Base-by-base conservation (phyloP, 805 yeast genomes). In the Pichia kluyveri region DNA sequence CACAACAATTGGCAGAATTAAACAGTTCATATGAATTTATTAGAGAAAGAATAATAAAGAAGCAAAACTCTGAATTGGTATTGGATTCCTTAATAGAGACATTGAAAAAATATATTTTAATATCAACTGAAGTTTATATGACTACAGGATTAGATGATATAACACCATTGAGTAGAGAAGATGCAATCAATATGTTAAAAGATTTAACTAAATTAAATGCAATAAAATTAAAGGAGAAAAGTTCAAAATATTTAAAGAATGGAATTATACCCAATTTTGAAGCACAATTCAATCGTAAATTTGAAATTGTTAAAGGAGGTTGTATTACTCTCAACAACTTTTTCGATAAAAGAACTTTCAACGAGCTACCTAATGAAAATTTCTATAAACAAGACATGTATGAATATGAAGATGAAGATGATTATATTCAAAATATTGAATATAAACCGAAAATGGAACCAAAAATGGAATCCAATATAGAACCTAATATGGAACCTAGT, bases 251-350 rank as follows among this genome's bases (percentile, higher is more conserved):
- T 15, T 5, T 34, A 2, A 10, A 3, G 3, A 8, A 34, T 14
- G 37, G 37, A 14, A 14, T 14, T 12, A 10, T 12, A 12, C 37
- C 37, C 3, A 14, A 12, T 14, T 34, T 34, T 14, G 37, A 34
- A 34, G 41, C 51, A 4, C 14, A 18, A 11, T 23, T 49, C 5
- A n/a, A 34, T 26, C 39, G 18, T 5, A 43, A 49, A 17, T 27
- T 49, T 1, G 36, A 49, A 11, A 19, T 49, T 12, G 19, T 43
- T 5, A 40, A 49, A 19, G 51, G 49, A 19, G 51, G 51, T 5
- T 45, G 46, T 23, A 42, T 49, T 40, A 14, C 45, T 9, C 19
- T 45, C 7, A 49, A 49, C 17, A 40, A 39, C 15, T 45, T 23
- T 34, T 18, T 42, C 10, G 42, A 41, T 14, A 45, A 41, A 2